These are phyloP conservation scores for Stagonosporopsis rhizophila DNA, from an alignment of 2,329 filamentous ascomycete species.

Conservation along the genomic window DNA sequence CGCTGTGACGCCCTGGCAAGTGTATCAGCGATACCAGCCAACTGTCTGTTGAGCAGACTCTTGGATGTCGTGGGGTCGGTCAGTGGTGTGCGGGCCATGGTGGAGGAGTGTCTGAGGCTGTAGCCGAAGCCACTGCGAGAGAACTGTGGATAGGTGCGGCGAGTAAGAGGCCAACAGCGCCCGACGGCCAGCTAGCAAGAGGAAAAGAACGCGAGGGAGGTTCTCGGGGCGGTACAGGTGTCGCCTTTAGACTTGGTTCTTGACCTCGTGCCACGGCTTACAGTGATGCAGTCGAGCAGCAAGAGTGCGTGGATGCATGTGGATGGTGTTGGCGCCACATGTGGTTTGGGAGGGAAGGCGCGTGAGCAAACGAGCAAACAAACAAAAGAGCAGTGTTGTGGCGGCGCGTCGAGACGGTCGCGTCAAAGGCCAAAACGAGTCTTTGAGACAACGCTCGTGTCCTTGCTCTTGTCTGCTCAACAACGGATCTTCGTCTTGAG, in stretches of 20 bases:
- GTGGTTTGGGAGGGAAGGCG: not conserved
- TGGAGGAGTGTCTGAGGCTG: too few species aligned
- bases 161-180: too few species aligned
- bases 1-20: slow-evolving; percentile 23
- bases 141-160: too few species aligned
- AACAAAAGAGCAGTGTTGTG: not conserved
- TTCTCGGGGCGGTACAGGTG: not conserved
- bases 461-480: not conserved
- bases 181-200: too few species aligned
- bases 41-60: slow-evolving; percentile 21
- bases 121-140: too few species aligned
- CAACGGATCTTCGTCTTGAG: not conserved
- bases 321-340: not conserved
- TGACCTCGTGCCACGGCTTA: not conserved
- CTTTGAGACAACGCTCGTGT: too few species aligned
- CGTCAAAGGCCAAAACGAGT: too few species aligned
- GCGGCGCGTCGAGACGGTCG: too few species aligned
- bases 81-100: slow-evolving; percentile 2
- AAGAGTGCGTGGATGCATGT: not conserved
- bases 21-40: slow-evolving; percentile 27
- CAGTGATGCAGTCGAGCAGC: not conserved
- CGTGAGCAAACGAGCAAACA: not conserved
- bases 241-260: not conserved
- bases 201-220: too few species aligned
- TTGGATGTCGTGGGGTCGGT: slow-evolving; percentile 2